Evolutionary conservation across 2,329 filamentous ascomycete species (phyloP), one percentile per base, ranked within the genome.

Genomic region (Hymenoscyphus repandus): DNA sequence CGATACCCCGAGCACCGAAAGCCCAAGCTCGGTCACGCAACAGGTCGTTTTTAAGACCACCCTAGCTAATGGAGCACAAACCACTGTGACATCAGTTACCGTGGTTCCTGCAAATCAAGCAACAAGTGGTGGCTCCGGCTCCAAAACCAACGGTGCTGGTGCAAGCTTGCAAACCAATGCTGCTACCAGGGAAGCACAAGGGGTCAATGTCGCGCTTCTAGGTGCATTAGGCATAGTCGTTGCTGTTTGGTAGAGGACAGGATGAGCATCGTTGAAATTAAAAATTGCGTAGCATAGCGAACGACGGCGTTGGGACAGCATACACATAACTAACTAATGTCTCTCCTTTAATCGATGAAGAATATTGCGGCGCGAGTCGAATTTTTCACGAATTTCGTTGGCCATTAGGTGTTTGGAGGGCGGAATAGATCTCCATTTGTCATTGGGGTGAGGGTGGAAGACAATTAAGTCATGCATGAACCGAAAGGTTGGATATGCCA

Each of bases 11-110:
- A 15, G 20, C 36, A 51, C 41, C 22, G 43, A 45, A 10, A 47
- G 22, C 10, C 27, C 52, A 30, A 50, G 49, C 7, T 58, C 55
- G 4, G 48, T 56, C 45, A 61, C 61, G 6, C 56, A 59, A 36
- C 52, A 56, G 47, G 51, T 56, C n/a, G 54, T 64, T 10, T 62
- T 49, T 37, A 64, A 61, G 7, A 61, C 62, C 3, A 65, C 62
- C 1, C 32, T 60, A 6, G 45, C 60, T 7, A 55, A 59, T 42
- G 63, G 63, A n/a, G 52, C 49, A 1, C 48, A 56, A 11, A 55
- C 51, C 13, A 63, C 60, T 5, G 53, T 63, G 11, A 65, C 62
- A 18, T 45, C 44, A 9, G 15, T 59, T 17, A 64, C 61, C 1
- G 49, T 65, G 18, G 57, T 64, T 5, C 58, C 60, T n/a, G 61